Conservation (phyloP, 2,329 filamentous ascomycete species). For the Fusarium brevicatenulatum region DNA sequence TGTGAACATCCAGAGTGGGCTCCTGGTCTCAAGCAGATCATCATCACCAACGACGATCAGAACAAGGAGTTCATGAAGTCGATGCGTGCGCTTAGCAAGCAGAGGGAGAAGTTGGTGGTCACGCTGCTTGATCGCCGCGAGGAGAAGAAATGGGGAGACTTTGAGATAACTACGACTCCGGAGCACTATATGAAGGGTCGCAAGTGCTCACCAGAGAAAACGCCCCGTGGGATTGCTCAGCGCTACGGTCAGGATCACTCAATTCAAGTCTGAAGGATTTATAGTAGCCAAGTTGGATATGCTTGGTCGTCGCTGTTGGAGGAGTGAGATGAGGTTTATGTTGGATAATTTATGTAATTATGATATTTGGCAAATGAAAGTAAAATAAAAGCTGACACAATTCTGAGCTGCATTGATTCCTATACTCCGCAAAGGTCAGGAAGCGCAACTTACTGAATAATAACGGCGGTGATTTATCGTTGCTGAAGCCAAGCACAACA, state of each 20-base stretch:
- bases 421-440: not conserved
- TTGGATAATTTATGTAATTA: not conserved
- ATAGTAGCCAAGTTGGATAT: not conserved
- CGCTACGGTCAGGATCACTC: not conserved
- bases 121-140: not conserved
- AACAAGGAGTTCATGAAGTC: constrained; percentile 26
- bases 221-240: not conserved
- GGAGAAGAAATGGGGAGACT: constrained; percentile 28
- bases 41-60: not conserved
- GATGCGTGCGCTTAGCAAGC: constrained; percentile 14
- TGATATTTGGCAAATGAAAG: not conserved
- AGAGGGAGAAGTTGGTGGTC: constrained; percentile 2
- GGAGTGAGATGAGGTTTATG: not conserved
- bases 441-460: not conserved
- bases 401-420: not conserved
- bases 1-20: constrained; percentile 13
- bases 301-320: not conserved
- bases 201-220: not conserved
- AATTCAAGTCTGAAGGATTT: not conserved
- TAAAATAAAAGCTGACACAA: not conserved
- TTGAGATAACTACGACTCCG: not conserved
- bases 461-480: not conserved
- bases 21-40: constrained; percentile 14
- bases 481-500: not conserved
- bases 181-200: constrained; percentile 18